These are phyloP conservation scores for Nasturtium officinale DNA, from an alignment of 345 rosid genomes.

Conservation along the genomic window DNA sequence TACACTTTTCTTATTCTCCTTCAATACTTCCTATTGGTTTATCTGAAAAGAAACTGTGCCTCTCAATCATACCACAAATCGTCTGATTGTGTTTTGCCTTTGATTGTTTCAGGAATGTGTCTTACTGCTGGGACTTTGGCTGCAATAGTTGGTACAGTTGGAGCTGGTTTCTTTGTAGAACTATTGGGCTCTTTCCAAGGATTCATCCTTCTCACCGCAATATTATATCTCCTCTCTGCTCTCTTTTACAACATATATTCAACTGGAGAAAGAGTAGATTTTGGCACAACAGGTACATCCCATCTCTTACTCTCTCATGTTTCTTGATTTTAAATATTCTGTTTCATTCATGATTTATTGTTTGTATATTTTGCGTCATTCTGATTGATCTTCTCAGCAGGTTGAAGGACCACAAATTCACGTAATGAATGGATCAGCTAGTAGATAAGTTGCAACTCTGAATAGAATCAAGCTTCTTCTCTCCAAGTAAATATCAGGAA, in stretches of 20 bases:
- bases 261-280: slow-evolving; percentile 80
- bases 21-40: not conserved
- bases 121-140: slow-evolving; percentile 87
- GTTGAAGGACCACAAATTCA: slow-evolving; percentile 29
- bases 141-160: slow-evolving; percentile 92
- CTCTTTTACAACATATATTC: slow-evolving; percentile 74
- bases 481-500: slow-evolving; percentile 30
- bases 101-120: slow-evolving; percentile 62
- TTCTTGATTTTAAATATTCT: not conserved
- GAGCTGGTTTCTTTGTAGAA: slow-evolving; percentile 93
- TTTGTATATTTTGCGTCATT: not conserved
- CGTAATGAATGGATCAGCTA: slow-evolving; percentile 15
- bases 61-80: not conserved
- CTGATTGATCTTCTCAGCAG: slow-evolving; percentile 18
- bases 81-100: not conserved
- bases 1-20: slow-evolving; percentile 34
- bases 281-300: slow-evolving; percentile 59
- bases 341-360: not conserved
- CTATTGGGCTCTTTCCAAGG: slow-evolving; percentile 88
- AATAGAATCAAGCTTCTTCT: not conserved
- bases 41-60: not conserved
- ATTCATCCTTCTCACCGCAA: slow-evolving; percentile 76
- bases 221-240: slow-evolving; percentile 70
- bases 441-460: slow-evolving; percentile 24
- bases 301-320: not conserved